These are phyloP conservation scores for Talaromyces pinophilus DNA, from an alignment of 2,329 filamentous ascomycete species.

Conservation along the genomic window DNA sequence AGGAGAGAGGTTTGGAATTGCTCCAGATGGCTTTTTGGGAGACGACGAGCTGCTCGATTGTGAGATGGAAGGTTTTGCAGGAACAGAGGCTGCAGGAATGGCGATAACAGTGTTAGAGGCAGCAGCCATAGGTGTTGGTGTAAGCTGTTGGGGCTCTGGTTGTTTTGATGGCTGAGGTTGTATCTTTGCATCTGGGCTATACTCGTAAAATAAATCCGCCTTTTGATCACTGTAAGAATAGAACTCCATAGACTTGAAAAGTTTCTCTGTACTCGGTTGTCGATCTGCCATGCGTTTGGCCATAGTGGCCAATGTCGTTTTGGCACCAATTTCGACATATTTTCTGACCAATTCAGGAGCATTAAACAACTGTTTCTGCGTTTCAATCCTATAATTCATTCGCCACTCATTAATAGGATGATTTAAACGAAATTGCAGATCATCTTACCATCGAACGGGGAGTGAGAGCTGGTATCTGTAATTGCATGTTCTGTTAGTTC, in stretches of 20 bases:
- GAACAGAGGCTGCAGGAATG: neutral
- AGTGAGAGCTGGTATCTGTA: slow-evolving; percentile 88
- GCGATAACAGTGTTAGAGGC: neutral
- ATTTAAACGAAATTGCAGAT: neutral
- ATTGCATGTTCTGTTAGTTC: neutral
- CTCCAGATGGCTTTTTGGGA: neutral
- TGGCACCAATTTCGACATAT: slow-evolving; percentile 92
- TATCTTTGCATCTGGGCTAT: slow-evolving; percentile 38
- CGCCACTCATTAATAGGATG: neutral
- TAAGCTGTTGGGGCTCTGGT: neutral
- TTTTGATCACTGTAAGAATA: slow-evolving; percentile 95
- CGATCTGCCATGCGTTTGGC: slow-evolving; percentile 14
- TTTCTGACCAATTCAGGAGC: slow-evolving; percentile 90
- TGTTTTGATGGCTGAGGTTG: neutral
- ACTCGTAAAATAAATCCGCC: slow-evolving; percentile 93
- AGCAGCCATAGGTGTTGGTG: neutral
- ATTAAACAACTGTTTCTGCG: slow-evolving; percentile 95
- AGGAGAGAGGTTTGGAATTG: neutral
- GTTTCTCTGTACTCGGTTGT: neutral
- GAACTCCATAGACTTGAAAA: slow-evolving; percentile 75
- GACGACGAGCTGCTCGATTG: no score
- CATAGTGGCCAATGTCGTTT: slow-evolving; percentile 11
- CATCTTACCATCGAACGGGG: slow-evolving; percentile 77
- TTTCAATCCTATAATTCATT: slow-evolving; percentile 69
- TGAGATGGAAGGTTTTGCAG: neutral